Base-by-base conservation (phyloP, 2,329 filamentous ascomycete species). In the Penicillium griseofulvum region DNA sequence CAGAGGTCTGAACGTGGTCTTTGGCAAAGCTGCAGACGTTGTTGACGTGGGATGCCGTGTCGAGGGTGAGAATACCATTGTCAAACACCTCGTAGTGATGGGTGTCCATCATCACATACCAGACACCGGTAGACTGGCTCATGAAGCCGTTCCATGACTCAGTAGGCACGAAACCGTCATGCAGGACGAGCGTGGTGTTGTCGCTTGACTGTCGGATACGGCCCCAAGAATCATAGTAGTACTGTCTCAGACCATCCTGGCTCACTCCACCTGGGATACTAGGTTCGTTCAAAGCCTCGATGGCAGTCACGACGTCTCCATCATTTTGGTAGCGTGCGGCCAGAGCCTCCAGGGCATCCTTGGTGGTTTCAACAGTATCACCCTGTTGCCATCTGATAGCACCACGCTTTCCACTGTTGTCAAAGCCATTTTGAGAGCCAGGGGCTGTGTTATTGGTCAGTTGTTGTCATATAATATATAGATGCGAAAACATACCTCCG, bases 371-470 rank as follows among this genome's bases (percentile, higher is more conserved):
- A 14, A 76, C 65, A 3, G 68, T 72, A 51, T 72, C 49, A 12
- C 68, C 69, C 45, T 71, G 65, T n/a, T 70, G 70, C 75, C 76
- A 78, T 41, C 70, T 22, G 46, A 75, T 67, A 24, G 70, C 49
- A 10, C 70, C 74, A 54, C 65, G 74, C 42, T 74, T 76, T 43
- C 86, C 86, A 51, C 81, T 84, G 71, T 87, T 88, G 70, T 88
- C 85, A 66, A 87, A 87, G 4, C 85, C 85, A 58, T 87, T 87
- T 63, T 88, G 85, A 7, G 83, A 86, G 7, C 80, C 80, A 17
- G 83, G 82, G 31, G 83, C 83, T 76, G 58, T 29, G 8, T 14
- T 43, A 12, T 28, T 41, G 19, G 49, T 58, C 37, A 66, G 53
- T 28, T 1, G 19, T 9, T 48, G 8, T 11, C 14, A 26, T 17